Evolutionary conservation across 192 early-diverging fungal genomes (phyloP).

Genomic region (Phycomyces blakesleeanus): DNA sequence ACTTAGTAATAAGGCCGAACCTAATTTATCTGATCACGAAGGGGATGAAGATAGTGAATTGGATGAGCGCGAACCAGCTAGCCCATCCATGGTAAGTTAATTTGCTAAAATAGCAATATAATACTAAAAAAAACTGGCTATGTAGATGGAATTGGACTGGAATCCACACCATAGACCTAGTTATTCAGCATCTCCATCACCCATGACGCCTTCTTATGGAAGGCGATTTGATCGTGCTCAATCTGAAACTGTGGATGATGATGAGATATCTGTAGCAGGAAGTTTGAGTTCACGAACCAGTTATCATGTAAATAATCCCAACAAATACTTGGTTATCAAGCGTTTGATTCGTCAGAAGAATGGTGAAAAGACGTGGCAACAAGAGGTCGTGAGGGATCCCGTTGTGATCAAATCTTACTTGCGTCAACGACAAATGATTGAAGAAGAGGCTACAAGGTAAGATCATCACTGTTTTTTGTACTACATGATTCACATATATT

Average conservation of each 20-base stretch:
- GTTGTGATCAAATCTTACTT: conserved; percentile 89
- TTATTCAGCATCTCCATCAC: conserved; percentile 17
- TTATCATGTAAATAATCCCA: conserved; percentile 47
- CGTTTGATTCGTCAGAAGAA: conserved; percentile 49
- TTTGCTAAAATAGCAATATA: no score
- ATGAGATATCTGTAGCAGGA: conserved; percentile 49
- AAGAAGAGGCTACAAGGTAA: conserved; percentile 53
- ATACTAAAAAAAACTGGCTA: not conserved
- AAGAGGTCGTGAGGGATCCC: conserved; percentile 78
- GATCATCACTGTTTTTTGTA: not conserved
- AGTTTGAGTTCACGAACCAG: conserved; percentile 52
- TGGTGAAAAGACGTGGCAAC: conserved; percentile 68
- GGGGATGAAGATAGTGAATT: conserved; percentile 53
- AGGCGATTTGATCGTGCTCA: conserved; percentile 20
- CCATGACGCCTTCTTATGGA: conserved; percentile 12
- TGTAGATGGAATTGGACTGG: conserved; percentile 20
- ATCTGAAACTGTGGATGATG: conserved; percentile 42
- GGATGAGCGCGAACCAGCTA: conserved; percentile 33
- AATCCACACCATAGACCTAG: conserved; percentile 1
- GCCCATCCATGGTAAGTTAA: conserved; percentile 29
- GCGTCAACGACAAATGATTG: conserved; percentile 78
- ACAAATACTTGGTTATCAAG: conserved; percentile 61
- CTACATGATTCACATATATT: not conserved
- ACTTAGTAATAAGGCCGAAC: conserved; percentile 55
- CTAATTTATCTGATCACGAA: conserved; percentile 46